Evolutionary conservation across 441 rosid species (phyloP), one percentile per base, ranked within the genome.

Genomic region (Theobroma grandiflorum): DNA sequence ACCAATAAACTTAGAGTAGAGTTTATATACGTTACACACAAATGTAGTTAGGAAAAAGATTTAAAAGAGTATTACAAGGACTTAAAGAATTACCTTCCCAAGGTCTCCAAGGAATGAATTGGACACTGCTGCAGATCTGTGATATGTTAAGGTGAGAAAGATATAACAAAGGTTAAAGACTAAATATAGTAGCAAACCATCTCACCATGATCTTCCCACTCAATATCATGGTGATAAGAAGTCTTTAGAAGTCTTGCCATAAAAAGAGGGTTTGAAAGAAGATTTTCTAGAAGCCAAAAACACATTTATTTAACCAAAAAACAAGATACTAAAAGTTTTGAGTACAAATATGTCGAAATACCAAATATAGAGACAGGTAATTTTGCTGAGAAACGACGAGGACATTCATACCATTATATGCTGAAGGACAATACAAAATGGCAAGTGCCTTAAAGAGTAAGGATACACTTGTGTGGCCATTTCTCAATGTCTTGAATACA

Each of bases 381-480:
- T 59, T 26, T 43, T 63, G 53, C 70, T 58, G 71, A 58, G 38
- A 82, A 79, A 78, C 61, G 35, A 43, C 33, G 26, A 3, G 52
- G 26, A 74, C 52, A 57, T 40, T 22, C 20, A 22, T 47, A 35
- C 1, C 8, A 64, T 35, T 12, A 35, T 42, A 50, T 53, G 47
- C 58, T 40, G 58, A 50, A 55, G 37, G 53, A 49, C 6, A 16
- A 72, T 11, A 2, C 26, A 31, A 59, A 47, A 47, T 77, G 15
- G 16, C 8, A 78, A 57, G 40, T 2, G 38, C 7, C 70, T 42
- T 18, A 58, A 59, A 4, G 52, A 50, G 45, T n/a, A 86, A 90
- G 98, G 95, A 93, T 95, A 93, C 99, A 64, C 97, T 93, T 74
- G 94, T 76, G 82, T 95, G 99, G 69, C 95, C 98, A 81, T 89